phyloP scores from a whole-genome alignment of 2,329 filamentous ascomycete genomes.

The Pseudocercospora pini-densiflorae region DNA sequence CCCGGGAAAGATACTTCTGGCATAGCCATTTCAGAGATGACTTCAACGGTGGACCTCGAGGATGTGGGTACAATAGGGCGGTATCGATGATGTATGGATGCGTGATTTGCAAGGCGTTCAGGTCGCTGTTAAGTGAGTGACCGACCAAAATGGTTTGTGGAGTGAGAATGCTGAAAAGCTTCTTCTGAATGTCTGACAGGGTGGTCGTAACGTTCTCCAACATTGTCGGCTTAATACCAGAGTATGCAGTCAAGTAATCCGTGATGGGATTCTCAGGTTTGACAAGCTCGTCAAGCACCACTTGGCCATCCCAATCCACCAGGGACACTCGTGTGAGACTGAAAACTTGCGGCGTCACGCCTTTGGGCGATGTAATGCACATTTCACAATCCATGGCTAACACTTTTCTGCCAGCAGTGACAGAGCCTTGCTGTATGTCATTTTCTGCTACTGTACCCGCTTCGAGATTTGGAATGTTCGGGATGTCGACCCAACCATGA shows the following conservation, averaged over 20 bases:
- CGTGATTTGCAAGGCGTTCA: slow-evolving; percentile 81
- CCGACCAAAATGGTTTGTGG: slow-evolving; percentile 76
- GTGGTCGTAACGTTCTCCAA: slow-evolving; percentile 83
- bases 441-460: slow-evolving; percentile 70
- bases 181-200: slow-evolving; percentile 78
- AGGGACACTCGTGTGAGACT: slow-evolving; percentile 89
- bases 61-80: slow-evolving; percentile 85
- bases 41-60: slow-evolving; percentile 85
- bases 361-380: slow-evolving; percentile 74
- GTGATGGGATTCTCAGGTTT: slow-evolving; percentile 86
- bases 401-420: slow-evolving; percentile 79
- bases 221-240: slow-evolving; percentile 88
- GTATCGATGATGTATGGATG: slow-evolving; percentile 97
- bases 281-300: slow-evolving; percentile 87
- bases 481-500: slow-evolving; percentile 82
- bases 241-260: slow-evolving; percentile 85
- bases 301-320: slow-evolving; percentile 80
- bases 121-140: slow-evolving; percentile 81
- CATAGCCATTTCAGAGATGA: slow-evolving; percentile 88
- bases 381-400: slow-evolving; percentile 95
- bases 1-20: slow-evolving; percentile 80
- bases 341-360: slow-evolving; percentile 64
- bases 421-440: slow-evolving; percentile 77
- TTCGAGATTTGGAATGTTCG: slow-evolving; percentile 63
- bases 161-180: slow-evolving; percentile 71